These are phyloP conservation scores for Cyanidioschyzon merolae DNA, from an alignment of 23 red algal species.

Conservation along the genomic window DNA sequence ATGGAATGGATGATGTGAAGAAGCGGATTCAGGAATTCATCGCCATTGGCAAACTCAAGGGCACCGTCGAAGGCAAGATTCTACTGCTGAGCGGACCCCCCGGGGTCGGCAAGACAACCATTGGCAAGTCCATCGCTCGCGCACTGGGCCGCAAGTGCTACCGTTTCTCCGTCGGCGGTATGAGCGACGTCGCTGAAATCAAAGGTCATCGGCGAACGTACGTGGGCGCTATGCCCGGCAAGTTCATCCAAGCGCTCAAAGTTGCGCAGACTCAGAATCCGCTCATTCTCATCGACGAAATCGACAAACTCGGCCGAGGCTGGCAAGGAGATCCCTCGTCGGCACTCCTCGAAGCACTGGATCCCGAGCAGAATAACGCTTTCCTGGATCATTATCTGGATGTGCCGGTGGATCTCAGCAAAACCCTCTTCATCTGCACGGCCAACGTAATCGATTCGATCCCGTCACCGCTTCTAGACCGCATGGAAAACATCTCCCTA, in stretches of 20 bases:
- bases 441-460: slow-evolving; percentile 86
- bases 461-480: slow-evolving; percentile 68
- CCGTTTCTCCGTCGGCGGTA: slow-evolving; percentile 93
- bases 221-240: slow-evolving; percentile 95
- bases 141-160: slow-evolving; percentile 84
- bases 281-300: slow-evolving; percentile 94
- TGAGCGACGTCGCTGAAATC: slow-evolving; percentile 90
- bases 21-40: slow-evolving; percentile 90
- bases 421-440: slow-evolving; percentile 84
- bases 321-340: slow-evolving; percentile 80
- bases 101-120: slow-evolving; percentile 87
- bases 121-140: slow-evolving; percentile 65
- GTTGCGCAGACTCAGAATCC: slow-evolving; percentile 68
- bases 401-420: slow-evolving; percentile 71
- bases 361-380: slow-evolving; percentile 78
- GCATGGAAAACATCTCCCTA: slow-evolving; percentile 88
- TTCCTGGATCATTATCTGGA: slow-evolving; percentile 97
- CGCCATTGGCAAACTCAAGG: slow-evolving; percentile 61
- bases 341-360: slow-evolving; percentile 75
- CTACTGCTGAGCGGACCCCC: slow-evolving; percentile 84
- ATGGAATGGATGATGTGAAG: slow-evolving; percentile 90
- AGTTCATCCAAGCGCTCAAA: slow-evolving; percentile 85
- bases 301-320: slow-evolving; percentile 89
- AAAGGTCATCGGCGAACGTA: slow-evolving; percentile 96
- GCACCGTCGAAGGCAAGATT: slow-evolving; percentile 84